Base-by-base conservation (phyloP, 345 rosid genomes). In the Salix koriyanagi region DNA sequence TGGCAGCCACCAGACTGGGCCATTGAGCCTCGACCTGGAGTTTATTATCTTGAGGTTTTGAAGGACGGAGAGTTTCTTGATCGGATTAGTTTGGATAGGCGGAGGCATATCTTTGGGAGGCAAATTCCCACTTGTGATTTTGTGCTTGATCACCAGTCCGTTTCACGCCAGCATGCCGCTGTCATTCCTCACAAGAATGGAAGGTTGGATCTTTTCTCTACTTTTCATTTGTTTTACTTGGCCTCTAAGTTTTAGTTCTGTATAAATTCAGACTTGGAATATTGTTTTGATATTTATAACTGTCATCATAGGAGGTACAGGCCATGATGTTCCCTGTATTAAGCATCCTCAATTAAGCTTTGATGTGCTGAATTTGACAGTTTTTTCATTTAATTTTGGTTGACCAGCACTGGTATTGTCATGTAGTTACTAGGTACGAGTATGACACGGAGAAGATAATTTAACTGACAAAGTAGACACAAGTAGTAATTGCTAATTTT, bases 1-100 rank as follows among this genome's bases (percentile, higher is more conserved):
- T 94, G 98, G 98, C 91, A 87, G 82, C 97, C 96, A 9, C 98
- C 98, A 46, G 97, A 94, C 77, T 94, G 98, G 98, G 93, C 94
- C 0, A 90, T 90, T 37, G 98, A 96, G 86, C 99, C 98, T 67
- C 90, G 97, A 1, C 73, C 89, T 0, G 92, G 98, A n/a, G 92
- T 93, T 71, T 89, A 91, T 82, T 87, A 90, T 81, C 97, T 96
- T 7, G 92, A 96, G 41, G 94, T 96, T 69, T 61, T 96, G 80
- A 96, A 96, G 85, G 98, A 93, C 48, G 92, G 97, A 5, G 92
- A 93, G 78, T 88, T 91, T 83, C 92, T 93, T 67, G 97, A 92
- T 76, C 82, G 81, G 70, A 91, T 96, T 84, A 84, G 86, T 80
- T 84, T 96, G 11, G 91, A 91, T 70, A 90, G 84, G 82, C 77